Evolutionary conservation across 495 filamentous ascomycete species (phyloP).

Genomic region (Daldinia loculata): DNA sequence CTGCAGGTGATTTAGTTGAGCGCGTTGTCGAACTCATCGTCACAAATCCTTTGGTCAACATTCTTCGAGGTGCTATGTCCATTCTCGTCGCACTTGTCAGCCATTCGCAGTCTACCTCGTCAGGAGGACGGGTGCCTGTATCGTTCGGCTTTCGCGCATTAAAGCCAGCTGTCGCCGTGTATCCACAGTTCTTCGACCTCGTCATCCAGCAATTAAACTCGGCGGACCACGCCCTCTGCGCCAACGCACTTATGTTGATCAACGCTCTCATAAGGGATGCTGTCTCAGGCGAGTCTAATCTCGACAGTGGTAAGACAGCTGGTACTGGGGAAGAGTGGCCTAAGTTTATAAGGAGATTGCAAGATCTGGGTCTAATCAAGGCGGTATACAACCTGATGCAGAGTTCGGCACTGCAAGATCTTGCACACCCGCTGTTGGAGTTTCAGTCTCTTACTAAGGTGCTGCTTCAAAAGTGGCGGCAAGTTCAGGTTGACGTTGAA

Average conservation of each 20-base stretch:
- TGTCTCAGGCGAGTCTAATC: conserved; percentile 71
- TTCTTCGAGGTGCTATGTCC: conserved; percentile 94
- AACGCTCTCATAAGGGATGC: conserved; percentile 95
- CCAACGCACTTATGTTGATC: conserved; percentile 92
- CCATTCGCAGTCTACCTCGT: conserved; percentile 68
- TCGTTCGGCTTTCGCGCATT: conserved; percentile 86
- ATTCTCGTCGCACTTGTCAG: conserved; percentile 93
- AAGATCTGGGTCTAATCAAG: conserved; percentile 92
- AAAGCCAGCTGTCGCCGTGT: conserved; percentile 87
- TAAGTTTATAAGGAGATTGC: conserved; percentile 89
- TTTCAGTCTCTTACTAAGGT: conserved; percentile 94
- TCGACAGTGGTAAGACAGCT: conserved; percentile 43
- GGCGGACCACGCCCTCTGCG: conserved; percentile 95
- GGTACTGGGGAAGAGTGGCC: conserved; percentile 81
- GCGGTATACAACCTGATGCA: conserved; percentile 93
- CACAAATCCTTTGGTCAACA: conserved; percentile 95
- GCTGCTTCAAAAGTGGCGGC: conserved; percentile 88
- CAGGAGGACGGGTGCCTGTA: conserved; percentile 55
- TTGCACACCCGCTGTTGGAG: conserved; percentile 91
- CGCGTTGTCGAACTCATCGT: conserved; percentile 94
- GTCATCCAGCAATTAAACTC: conserved; percentile 87
- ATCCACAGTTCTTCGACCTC: conserved; percentile 94
- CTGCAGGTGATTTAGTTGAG: conserved; percentile 62
- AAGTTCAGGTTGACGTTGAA: conserved; percentile 83
- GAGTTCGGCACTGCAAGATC: conserved; percentile 89